phyloP scores from a whole-genome alignment of 2,329 filamentous ascomycete genomes.

The Metarhizium humberi region DNA sequence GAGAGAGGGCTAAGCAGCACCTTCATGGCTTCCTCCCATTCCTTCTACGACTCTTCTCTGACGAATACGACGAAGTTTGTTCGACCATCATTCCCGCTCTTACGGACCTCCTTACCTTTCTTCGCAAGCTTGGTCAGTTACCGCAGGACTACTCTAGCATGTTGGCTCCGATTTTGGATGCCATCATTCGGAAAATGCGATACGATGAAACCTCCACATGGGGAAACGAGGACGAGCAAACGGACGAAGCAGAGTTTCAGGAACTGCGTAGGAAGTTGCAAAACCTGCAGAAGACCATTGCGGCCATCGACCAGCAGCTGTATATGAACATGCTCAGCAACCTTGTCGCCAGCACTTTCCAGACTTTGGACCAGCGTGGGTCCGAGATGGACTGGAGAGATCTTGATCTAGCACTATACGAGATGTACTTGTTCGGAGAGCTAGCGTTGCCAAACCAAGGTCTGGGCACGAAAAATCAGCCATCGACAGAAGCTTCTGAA shows the following conservation, averaged over 20 bases:
- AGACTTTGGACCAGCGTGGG: constrained; percentile 64
- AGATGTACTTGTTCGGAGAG: constrained; percentile 94
- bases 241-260: constrained; percentile 94
- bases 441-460: constrained; percentile 83
- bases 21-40: constrained; percentile 78
- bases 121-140: constrained; percentile 71
- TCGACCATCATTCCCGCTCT: constrained; percentile 90
- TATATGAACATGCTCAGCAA: constrained; percentile 85
- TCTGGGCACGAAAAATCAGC: constrained; percentile 75
- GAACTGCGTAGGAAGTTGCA: constrained; percentile 86
- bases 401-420: constrained; percentile 83
- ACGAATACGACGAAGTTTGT: constrained; percentile 97
- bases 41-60: constrained; percentile 87
- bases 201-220: constrained; percentile 92
- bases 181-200: constrained; percentile 91
- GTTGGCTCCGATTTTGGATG: constrained; percentile 79
- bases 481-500: constrained; percentile 69
- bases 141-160: constrained; percentile 69
- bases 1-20: constrained; percentile 68
- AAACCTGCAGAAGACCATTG: constrained; percentile 85
- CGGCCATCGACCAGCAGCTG: constrained; percentile 76
- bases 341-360: constrained; percentile 80
- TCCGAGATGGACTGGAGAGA: constrained; percentile 86
- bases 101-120: constrained; percentile 83
- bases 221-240: constrained; percentile 90